phyloP scores from a whole-genome alignment of 192 early-diverging fungal genomes.

The Coemansia sp. region DNA sequence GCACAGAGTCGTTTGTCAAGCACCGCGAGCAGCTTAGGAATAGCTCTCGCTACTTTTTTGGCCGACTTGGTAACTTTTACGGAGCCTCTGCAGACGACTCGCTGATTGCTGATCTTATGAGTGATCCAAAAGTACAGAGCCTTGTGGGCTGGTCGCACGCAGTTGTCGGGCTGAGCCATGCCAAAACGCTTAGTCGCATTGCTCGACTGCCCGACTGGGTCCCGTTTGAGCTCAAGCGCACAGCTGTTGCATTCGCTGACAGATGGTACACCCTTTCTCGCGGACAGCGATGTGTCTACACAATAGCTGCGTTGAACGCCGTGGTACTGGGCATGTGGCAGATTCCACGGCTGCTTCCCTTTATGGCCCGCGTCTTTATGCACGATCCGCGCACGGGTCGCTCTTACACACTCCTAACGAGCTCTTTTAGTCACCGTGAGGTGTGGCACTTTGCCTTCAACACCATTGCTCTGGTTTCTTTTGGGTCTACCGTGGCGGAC shows the following conservation, averaged over 20 bases:
- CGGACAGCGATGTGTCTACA: constrained; percentile 34
- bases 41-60: background rate
- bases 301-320: constrained; percentile 68
- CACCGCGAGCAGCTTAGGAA: constrained; percentile 3
- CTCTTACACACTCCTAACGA: constrained; percentile 76
- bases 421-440: constrained; percentile 72
- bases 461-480: constrained; percentile 73
- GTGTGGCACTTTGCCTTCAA: constrained; percentile 79
- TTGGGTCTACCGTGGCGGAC: constrained; percentile 56
- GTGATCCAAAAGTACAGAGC: constrained; percentile 16
- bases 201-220: constrained; percentile 44
- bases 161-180: constrained; percentile 17
- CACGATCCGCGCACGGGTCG: constrained; percentile 70
- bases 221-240: constrained; percentile 35
- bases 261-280: constrained; percentile 27
- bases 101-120: constrained; percentile 22
- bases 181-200: constrained; percentile 18
- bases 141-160: constrained; percentile 26
- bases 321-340: constrained; percentile 79
- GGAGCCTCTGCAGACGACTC: background rate
- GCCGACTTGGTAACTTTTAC: background rate
- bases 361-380: constrained; percentile 76
- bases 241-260: constrained; percentile 18
- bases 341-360: constrained; percentile 58
- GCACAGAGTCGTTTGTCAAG: constrained; percentile 14